Evolutionary conservation across 2,329 filamentous ascomycete species (phyloP).

Genomic region (Phyllosticta citriasiana): DNA sequence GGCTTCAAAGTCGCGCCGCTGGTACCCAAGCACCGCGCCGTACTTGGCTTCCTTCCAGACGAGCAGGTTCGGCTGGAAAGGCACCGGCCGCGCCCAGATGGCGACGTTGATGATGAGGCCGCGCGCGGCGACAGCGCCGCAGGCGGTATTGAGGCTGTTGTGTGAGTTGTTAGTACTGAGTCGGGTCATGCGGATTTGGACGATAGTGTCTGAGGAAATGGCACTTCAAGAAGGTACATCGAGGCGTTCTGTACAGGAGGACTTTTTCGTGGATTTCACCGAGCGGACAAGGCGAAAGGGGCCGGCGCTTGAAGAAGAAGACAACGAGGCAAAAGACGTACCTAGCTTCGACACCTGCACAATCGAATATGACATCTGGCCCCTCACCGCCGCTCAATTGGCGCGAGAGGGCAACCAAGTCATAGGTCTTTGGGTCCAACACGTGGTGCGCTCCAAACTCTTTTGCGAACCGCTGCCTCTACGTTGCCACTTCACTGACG

Average conservation of each 20-base stretch:
- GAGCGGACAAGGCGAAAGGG: too few relatives aligned
- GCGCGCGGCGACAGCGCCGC: conserved; percentile 40
- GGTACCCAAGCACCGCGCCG: conserved; percentile 40
- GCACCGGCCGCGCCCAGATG: conserved; percentile 49
- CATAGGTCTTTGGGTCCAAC: conserved; percentile 42
- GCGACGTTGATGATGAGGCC: conserved; percentile 56
- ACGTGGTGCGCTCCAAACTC: conserved; percentile 48
- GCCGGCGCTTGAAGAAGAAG: neutral
- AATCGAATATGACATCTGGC: conserved; percentile 52
- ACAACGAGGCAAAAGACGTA: conserved; percentile 9
- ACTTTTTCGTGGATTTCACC: neutral
- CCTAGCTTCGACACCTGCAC: conserved; percentile 47
- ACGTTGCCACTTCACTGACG: conserved; percentile 44
- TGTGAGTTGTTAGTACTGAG: neutral
- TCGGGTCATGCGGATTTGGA: neutral
- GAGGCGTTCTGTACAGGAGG: neutral
- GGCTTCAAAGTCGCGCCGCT: conserved; percentile 44
- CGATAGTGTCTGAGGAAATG: neutral
- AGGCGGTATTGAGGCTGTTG: conserved; percentile 26
- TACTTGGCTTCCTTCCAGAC: conserved; percentile 45
- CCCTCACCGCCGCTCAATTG: conserved; percentile 42
- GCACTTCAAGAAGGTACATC: neutral
- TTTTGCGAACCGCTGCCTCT: conserved; percentile 41
- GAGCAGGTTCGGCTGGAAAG: conserved; percentile 44
- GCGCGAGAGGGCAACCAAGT: conserved; percentile 37